These are phyloP conservation scores for Oryza longistaminata DNA, from an alignment of 176 grass and related monocot genomes.

Conservation along the genomic window DNA sequence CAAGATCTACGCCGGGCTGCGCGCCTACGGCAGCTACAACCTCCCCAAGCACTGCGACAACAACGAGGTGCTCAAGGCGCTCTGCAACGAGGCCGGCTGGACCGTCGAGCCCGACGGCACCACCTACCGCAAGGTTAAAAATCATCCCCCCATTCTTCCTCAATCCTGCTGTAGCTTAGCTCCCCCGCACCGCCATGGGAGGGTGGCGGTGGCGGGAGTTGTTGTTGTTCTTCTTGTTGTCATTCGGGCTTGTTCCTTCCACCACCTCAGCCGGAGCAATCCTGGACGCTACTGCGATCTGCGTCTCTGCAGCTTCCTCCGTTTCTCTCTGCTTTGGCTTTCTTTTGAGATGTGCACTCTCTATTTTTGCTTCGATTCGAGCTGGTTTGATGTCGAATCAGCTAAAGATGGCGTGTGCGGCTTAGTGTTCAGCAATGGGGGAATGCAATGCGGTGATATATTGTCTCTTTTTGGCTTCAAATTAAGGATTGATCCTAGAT, in stretches of 20 bases:
- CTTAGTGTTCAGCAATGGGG: background rate
- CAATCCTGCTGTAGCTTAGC: background rate
- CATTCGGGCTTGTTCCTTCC: background rate
- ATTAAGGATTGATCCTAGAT: background rate
- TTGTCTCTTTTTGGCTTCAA: background rate
- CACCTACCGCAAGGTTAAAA: slow-evolving; percentile 85
- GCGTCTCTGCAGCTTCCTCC: background rate
- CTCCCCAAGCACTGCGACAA: slow-evolving; percentile 99
- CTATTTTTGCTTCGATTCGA: background rate
- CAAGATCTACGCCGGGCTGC: slow-evolving; percentile 89
- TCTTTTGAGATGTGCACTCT: background rate
- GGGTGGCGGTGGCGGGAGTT: background rate
- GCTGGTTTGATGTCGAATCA: background rate
- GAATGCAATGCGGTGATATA: background rate
- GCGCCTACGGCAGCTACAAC: slow-evolving; percentile 90
- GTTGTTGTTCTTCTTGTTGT: too few species aligned
- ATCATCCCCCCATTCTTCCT: too few species aligned
- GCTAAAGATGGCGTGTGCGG: background rate
- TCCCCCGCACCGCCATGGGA: background rate
- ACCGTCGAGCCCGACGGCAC: slow-evolving; percentile 89
- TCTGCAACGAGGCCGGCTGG: slow-evolving; percentile 97
- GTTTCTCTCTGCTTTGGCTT: background rate
- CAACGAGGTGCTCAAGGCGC: slow-evolving; percentile 99
- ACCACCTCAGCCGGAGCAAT: background rate
- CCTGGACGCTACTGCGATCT: slow-evolving; percentile 23